Evolutionary conservation across 495 filamentous ascomycete species (phyloP), one percentile per base, ranked within the genome.

Genomic region (Xylaria grammica): DNA sequence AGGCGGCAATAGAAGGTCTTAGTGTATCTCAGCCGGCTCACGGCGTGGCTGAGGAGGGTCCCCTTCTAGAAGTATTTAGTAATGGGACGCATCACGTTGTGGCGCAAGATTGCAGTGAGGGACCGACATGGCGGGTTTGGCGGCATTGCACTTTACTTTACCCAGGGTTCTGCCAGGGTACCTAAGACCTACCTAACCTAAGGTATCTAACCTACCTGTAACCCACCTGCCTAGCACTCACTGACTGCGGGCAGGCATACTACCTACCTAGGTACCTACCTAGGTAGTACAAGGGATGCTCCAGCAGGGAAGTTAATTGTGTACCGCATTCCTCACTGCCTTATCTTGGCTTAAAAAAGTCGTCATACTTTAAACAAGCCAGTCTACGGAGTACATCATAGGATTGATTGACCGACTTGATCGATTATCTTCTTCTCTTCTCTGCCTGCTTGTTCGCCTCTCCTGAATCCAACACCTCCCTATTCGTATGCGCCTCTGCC

Each of bases 271-370:
- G 34, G 34, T 36, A 36, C 8, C 3, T 42, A 42, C 8, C 40
- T 11, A 17, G 15, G 3, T 10, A 42, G 6, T 42, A 17, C 6
- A 42, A 42, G 40, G 40, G 3, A 42, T 3, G 13, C 34, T 36
- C 5, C 34, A 36, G 34, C 6, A 11, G 11, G 40, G 13, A 17
- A 17, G 40, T 17, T 24, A 38, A 19, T 15, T 10, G 9, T 19
- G 19, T 24, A 8, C 51, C 19, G 19, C 27, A 38, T 38, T 29
- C 32, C 48, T 49, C 32, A 26, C 49, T 53, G 60, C 49, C 60
- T 62, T 53, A 52, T 52, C 59, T 30, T 30, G 59, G 48, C 34
- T n/a, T 30, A 62, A 62, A 62, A 62, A 62, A 62, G 49, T 62
- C 60, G 60, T 62, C 60, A 62, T 62, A 52, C 36, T 26, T 15